Percentiles rank a stretch among this genome's conserved stretches.
phyloP scores from a whole-genome alignment of 495 filamentous ascomycete species.

The Oleoguttula mirabilis region DNA sequence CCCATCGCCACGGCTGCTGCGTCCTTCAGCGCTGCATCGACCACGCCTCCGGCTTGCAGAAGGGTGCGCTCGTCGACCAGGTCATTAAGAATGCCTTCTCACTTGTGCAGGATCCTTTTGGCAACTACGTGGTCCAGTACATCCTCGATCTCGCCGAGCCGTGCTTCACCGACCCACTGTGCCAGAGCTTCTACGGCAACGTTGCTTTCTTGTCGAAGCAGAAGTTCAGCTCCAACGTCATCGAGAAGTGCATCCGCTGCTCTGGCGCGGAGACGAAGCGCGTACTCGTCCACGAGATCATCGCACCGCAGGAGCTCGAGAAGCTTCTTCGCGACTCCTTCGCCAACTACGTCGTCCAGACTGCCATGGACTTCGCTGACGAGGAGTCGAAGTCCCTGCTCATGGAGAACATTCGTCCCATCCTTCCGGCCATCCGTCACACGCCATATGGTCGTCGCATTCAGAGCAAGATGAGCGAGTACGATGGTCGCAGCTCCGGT shows the following conservation, averaged over 20 bases:
- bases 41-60: constrained; percentile 82
- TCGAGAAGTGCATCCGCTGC: constrained; percentile 91
- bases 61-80: constrained; percentile 67
- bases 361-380: constrained; percentile 78
- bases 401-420: constrained; percentile 70
- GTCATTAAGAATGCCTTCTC: constrained; percentile 72
- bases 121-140: constrained; percentile 97
- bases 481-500: constrained; percentile 20
- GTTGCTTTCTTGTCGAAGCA: constrained; percentile 76
- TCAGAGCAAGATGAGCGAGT: constrained; percentile 59
- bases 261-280: constrained; percentile 56
- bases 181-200: constrained; percentile 59
- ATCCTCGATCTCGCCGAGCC: constrained; percentile 84
- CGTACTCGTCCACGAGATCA: constrained; percentile 72
- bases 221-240: constrained; percentile 98
- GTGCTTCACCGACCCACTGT: constrained; percentile 72
- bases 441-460: constrained; percentile 92
- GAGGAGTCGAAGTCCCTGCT: constrained; percentile 55
- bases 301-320: constrained; percentile 62
- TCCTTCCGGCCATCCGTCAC: constrained; percentile 66
- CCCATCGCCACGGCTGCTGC: constrained; percentile 95
- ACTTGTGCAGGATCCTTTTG: constrained; percentile 91
- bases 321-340: constrained; percentile 79
- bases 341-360: constrained; percentile 97
- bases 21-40: constrained; percentile 97